Conservation (phyloP, 306 rosid species). For the Arachis hypogaea region DNA sequence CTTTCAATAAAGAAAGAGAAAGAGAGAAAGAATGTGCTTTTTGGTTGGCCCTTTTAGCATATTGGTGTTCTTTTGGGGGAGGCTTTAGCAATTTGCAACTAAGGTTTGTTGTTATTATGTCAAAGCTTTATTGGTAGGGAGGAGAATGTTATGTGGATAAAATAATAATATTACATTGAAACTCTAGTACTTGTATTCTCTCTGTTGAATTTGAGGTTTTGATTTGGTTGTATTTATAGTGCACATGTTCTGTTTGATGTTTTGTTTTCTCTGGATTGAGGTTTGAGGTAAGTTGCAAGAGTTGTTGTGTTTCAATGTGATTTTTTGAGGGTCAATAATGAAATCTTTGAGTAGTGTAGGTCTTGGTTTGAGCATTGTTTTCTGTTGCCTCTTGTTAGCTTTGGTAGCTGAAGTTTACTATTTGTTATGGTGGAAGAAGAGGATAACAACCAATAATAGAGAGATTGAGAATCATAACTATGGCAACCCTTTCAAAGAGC, state of each 20-base stretch:
- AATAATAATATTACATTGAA: constrained; percentile 3
- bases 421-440: constrained; percentile 96
- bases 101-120: constrained; percentile 39
- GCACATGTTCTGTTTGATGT: neutral
- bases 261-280: constrained; percentile 20
- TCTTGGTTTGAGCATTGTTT: constrained; percentile 86
- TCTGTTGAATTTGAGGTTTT: constrained; percentile 36
- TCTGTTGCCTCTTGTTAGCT: constrained; percentile 89
- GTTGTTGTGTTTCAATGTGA: constrained; percentile 52
- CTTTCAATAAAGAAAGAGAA: constrained; percentile 39
- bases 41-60: constrained; percentile 40
- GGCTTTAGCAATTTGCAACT: constrained; percentile 43
- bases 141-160: constrained; percentile 1
- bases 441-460: constrained; percentile 54
- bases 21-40: constrained; percentile 7
- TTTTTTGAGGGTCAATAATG: constrained; percentile 60
- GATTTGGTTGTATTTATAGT: constrained; percentile 18
- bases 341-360: constrained; percentile 94
- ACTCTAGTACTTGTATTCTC: constrained; percentile 32
- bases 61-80: constrained; percentile 36
- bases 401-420: constrained; percentile 94
- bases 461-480: constrained; percentile 63
- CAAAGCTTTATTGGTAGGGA: constrained; percentile 36
- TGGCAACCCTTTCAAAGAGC: constrained; percentile 73
- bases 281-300: constrained; percentile 4